Base-by-base conservation (phyloP, 768 basidiomycete species). In the Amanita thiersii region DNA sequence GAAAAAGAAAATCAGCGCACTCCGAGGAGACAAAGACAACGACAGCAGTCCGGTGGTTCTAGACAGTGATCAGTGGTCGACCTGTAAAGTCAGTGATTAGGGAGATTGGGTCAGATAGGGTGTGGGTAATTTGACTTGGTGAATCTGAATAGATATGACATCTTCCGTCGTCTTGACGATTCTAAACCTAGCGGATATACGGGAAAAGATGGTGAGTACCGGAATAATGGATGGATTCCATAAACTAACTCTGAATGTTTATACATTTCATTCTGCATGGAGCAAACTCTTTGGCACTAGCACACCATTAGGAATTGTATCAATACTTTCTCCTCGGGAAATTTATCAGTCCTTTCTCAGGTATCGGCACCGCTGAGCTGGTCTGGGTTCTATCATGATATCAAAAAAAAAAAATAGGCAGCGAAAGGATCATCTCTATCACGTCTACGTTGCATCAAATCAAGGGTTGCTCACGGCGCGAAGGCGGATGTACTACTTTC, bases 341-440 rank as follows among this genome's bases (percentile, higher is more conserved):
- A 28, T n/a, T 28, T n/a, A n/a, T 7, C 7, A 7, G 26, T 7
- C n/a, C 26, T 28, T n/a, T 7, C 26, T 28, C 26, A 14, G 40
- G 18, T 18, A 34, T 34, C 40, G 40, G 40, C n/a, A 33, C 40
- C 40, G 40, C 30, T 32, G 40, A 41, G 34, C 39, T 7, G 9
- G 18, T 25, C 8, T 28, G 20, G 19, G 14, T 41, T 41, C 40
- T 12, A 32, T 41, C 21, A 34, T 18, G 20, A 34, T 23, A 18
- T 32, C 15, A 11, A 33, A 29, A 24, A 38, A 7, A n/a, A 32
- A 21, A 18, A 23, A 21, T n/a, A 34, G 40, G 39, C n/a, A n/a
- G n/a, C n/a, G n/a, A 40, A 40, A 30, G 20, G 40, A 41, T 41
- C 40, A 41, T 19, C 40, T 14, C 40, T 20, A n/a, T n/a, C n/a